A percentile compares a stretch with the other conserved stretches of the same genome.
Conservation (phyloP, 1,139 yeast species). For the Entelexis paramagnoliae region DNA sequence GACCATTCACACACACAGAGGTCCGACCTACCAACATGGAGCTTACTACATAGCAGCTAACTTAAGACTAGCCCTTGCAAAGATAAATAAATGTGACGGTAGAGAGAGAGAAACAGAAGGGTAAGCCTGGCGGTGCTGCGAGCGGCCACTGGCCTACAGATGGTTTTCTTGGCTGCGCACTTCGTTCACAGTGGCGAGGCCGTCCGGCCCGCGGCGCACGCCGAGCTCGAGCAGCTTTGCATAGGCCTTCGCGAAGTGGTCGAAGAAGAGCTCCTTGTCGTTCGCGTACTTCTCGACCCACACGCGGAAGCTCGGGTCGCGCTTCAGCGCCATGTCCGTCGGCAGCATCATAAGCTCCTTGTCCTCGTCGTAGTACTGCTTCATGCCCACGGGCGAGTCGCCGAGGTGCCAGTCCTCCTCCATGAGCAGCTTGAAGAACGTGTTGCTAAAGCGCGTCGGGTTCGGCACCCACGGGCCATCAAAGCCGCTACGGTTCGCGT, state of each 20-base stretch:
- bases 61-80: too few species aligned
- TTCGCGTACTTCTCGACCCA: conserved; percentile 48
- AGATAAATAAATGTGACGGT: too few species aligned
- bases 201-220: conserved; percentile 29
- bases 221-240: conserved; percentile 52
- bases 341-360: conserved; percentile 60
- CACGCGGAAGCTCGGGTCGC: conserved; percentile 40
- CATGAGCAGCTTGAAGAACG: conserved; percentile 54
- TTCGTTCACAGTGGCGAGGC: conserved; percentile 15
- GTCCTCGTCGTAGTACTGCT: conserved; percentile 68
- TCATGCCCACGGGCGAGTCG: conserved; percentile 44
- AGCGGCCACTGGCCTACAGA: background rate
- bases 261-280: conserved; percentile 43
- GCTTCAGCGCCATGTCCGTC: conserved; percentile 47
- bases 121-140: background rate
- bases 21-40: too few species aligned
- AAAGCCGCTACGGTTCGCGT: conserved; percentile 50
- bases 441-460: conserved; percentile 55
- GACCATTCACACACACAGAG: too few species aligned
- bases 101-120: too few species aligned
- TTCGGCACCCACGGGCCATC: conserved; percentile 96
- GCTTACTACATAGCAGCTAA: too few species aligned
- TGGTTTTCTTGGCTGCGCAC: conserved; percentile 13
- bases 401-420: conserved; percentile 66
- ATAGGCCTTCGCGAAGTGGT: conserved; percentile 46